Evolutionary conservation across 108 stramenopile genomes (phyloP).

Genomic region (Mediolabrus comicus): DNA sequence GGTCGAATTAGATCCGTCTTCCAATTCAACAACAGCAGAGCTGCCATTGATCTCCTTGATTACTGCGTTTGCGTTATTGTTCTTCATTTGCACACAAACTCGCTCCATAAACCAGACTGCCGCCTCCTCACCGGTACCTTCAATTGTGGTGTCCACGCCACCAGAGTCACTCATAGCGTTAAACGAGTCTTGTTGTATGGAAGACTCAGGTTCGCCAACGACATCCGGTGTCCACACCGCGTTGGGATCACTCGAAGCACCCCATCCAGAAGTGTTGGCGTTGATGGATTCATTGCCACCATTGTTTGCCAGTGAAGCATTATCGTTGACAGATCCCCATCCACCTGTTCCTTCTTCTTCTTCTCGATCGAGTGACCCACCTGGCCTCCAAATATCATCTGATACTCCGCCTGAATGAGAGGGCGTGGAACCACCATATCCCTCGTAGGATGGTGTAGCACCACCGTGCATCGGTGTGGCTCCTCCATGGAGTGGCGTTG

Average conservation of each 20-base stretch:
- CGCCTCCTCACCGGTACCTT: constrained; percentile 65
- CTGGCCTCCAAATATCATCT: constrained; percentile 90
- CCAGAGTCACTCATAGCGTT: constrained; percentile 37
- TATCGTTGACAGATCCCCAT: constrained; percentile 51
- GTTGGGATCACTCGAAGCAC: constrained; percentile 42
- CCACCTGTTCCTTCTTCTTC: constrained; percentile 30
- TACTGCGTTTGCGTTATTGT: constrained; percentile 54
- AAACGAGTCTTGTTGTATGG: constrained; percentile 33
- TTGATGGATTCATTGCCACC: constrained; percentile 32
- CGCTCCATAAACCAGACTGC: constrained; percentile 93
- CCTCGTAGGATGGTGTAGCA: constrained; percentile 48
- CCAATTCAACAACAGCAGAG: constrained; percentile 73
- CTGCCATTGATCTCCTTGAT: constrained; percentile 86
- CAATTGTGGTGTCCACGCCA: constrained; percentile 46
- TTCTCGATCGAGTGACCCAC: constrained; percentile 68
- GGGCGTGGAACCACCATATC: constrained; percentile 46
- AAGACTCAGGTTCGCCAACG: constrained; percentile 17
- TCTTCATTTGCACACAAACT: constrained; percentile 80
- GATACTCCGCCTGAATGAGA: constrained; percentile 32
- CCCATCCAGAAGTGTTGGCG: constrained; percentile 46
- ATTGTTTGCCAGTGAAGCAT: constrained; percentile 35
- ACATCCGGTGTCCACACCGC: constrained; percentile 58
- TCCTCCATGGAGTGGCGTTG: constrained; percentile 87
- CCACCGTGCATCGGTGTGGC: constrained; percentile 88
- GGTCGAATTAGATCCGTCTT: constrained; percentile 62